Conservation (phyloP, 2,329 filamentous ascomycete genomes). For the Fusarium veterinarium region DNA sequence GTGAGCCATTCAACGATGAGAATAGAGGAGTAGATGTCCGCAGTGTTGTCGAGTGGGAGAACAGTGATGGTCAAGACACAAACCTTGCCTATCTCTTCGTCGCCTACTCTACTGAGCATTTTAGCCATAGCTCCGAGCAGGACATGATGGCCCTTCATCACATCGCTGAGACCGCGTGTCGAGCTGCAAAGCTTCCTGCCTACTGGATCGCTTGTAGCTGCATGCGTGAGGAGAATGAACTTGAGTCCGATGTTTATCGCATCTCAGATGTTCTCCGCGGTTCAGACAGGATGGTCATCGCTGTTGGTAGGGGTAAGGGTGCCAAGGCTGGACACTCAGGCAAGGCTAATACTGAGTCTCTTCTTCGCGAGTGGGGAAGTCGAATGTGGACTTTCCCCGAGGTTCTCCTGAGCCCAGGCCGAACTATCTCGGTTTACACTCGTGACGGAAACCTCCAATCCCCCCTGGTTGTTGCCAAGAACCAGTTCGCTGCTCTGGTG, state of each 20-base stretch:
- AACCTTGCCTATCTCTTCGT: conserved; percentile 42
- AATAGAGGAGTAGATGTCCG: conserved; percentile 41
- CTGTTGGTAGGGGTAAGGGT: conserved; percentile 36
- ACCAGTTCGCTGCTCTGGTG: conserved; percentile 47
- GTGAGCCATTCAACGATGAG: conserved; percentile 38
- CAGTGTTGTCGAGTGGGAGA: conserved; percentile 40
- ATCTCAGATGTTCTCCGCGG: conserved; percentile 45
- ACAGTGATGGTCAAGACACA: conserved; percentile 31
- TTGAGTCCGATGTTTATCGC: conserved; percentile 43
- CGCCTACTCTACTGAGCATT: conserved; percentile 44
- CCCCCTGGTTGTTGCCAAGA: conserved; percentile 45
- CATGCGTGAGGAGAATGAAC: conserved; percentile 40
- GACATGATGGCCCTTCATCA: conserved; percentile 43
- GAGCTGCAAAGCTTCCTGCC: conserved; percentile 40
- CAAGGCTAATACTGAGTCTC: conserved; percentile 36
- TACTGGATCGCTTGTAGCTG: conserved; percentile 46
- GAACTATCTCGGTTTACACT: conserved; percentile 40
- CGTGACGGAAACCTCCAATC: conserved; percentile 38
- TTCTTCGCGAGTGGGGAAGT: conserved; percentile 45
- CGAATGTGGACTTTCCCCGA: conserved; percentile 47
- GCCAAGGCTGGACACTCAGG: conserved; percentile 9
- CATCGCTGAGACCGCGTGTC: conserved; percentile 44
- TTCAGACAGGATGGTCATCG: conserved; percentile 41
- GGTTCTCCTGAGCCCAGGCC: conserved; percentile 43
- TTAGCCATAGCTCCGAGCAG: conserved; percentile 36